A percentile compares a stretch with the other conserved stretches of the same genome.
Conservation (phyloP, 2,329 filamentous ascomycete species). For the Fusarium subtropicale region DNA sequence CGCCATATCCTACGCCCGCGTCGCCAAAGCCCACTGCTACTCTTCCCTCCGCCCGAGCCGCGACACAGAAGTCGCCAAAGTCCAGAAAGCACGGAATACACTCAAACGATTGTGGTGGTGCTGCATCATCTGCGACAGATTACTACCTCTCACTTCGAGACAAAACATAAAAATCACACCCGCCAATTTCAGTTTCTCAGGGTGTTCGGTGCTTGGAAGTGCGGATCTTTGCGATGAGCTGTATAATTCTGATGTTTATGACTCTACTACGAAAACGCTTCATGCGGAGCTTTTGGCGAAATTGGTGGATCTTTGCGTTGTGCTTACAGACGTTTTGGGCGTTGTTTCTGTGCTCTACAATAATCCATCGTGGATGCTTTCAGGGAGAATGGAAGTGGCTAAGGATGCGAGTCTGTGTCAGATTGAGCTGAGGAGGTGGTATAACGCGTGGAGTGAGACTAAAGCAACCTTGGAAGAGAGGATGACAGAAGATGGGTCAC, state of each 20-base stretch:
- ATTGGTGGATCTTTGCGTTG: slow-evolving; percentile 42
- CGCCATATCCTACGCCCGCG: slow-evolving; percentile 44
- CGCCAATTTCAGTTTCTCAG: slow-evolving; percentile 42
- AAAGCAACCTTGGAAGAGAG: slow-evolving; percentile 33
- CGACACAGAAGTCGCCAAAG: slow-evolving; percentile 18
- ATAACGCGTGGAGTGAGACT: slow-evolving; percentile 36
- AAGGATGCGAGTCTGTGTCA: slow-evolving; percentile 41
- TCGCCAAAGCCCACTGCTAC: slow-evolving; percentile 43
- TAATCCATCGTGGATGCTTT: slow-evolving; percentile 40
- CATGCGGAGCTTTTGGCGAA: slow-evolving; percentile 39
- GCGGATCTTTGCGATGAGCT: slow-evolving; percentile 40
- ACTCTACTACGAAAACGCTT: slow-evolving; percentile 35
- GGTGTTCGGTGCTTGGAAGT: slow-evolving; percentile 22
- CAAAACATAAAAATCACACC: slow-evolving; percentile 46
- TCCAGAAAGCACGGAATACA: slow-evolving; percentile 35
- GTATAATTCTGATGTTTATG: slow-evolving; percentile 42
- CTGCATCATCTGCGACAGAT: slow-evolving; percentile 43
- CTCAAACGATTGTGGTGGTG: slow-evolving; percentile 46
- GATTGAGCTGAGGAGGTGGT: slow-evolving; percentile 39
- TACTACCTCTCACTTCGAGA: slow-evolving; percentile 37
- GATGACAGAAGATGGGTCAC: slow-evolving; percentile 2
- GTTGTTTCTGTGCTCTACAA: slow-evolving; percentile 40
- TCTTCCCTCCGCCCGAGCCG: slow-evolving; percentile 19
- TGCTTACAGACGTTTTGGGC: slow-evolving; percentile 41
- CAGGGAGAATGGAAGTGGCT: slow-evolving; percentile 23